These are phyloP conservation scores for Bombardia bombarda DNA, from an alignment of 495 filamentous ascomycete genomes.

Conservation along the genomic window DNA sequence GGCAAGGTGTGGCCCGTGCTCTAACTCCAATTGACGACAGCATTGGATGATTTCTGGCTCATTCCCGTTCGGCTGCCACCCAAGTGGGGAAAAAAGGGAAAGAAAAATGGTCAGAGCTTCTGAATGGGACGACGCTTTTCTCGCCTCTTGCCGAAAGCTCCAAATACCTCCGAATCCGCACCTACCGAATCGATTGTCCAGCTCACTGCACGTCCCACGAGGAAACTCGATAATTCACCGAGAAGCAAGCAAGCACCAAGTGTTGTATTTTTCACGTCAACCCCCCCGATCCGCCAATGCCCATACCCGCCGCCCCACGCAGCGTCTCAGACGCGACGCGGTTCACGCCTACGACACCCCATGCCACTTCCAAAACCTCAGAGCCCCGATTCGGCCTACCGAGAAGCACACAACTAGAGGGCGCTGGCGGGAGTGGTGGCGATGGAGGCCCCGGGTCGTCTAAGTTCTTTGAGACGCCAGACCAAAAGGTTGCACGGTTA, in stretches of 20 bases:
- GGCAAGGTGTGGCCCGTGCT: no score
- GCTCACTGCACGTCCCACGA: no score
- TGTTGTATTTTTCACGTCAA: no score
- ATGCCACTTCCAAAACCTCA: constrained; percentile 70
- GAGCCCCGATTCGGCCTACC: constrained; percentile 32
- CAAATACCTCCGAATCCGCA: background rate
- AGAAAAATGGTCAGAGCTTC: background rate
- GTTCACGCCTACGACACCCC: constrained; percentile 87
- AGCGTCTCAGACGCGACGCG: constrained; percentile 89
- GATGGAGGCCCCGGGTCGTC: constrained; percentile 12
- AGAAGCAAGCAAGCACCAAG: no score
- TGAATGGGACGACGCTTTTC: no score
- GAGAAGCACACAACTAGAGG: no score
- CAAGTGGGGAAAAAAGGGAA: background rate
- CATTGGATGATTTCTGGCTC: no score
- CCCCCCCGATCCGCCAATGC: constrained; percentile 10
- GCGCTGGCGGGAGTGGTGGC: constrained; percentile 16
- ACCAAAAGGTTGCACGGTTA: constrained; percentile 81
- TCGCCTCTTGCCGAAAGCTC: background rate
- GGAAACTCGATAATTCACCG: no score
- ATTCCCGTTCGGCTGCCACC: background rate
- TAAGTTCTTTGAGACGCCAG: constrained; percentile 60
- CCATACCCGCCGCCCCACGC: constrained; percentile 55
- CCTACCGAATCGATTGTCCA: no score
- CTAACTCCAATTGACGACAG: no score